Evolutionary conservation across 805 yeast species (phyloP), one percentile per base, ranked within the genome.

Genomic region (Candida nitratophila): DNA sequence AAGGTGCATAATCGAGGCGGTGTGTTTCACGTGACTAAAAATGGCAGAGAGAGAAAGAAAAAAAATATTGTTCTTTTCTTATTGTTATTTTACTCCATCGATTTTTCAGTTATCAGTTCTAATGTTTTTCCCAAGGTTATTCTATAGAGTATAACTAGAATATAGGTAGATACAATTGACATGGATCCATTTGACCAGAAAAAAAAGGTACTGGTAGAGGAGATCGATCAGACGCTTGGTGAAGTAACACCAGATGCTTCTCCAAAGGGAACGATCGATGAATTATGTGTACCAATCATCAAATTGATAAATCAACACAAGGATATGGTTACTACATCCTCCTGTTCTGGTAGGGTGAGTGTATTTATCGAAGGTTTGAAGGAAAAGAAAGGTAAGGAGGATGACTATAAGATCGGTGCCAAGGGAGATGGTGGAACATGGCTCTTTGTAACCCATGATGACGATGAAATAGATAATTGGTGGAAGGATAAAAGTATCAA

Each of bases 191-290:
- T 84, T 60, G 80, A 78, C 46, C 89, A 82, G 57, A 84, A 83
- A 63, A 84, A 85, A 51, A 47, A 50, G 12, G 56, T 66, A 36
- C 76, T 84, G 7, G 59, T 83, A 9, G 50, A 59, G n/a, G 83
- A 78, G 41, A 80, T 84, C 8, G 54, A 59, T 1, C 57, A 65
- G 3, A 77, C 69, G 9, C 59, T 66, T 7, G 68, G 61, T 2
- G 60, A 57, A 0, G 30, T 32, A n/a, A 59, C 65, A 12, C 79
- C 77, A 4, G 91, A 83, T 60, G 67, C 79, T n/a, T 84, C 95
- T 2, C 96, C 96, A 15, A 89, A 88, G 55, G 96, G 96, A 1
- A 74, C 87, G 2, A 80, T 87, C n/a, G 96, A 88, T 61, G 77
- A 65, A 40, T 65, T 74, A 19, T 82, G 95, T 53, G 55, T 82